A percentile compares a stretch with the other conserved stretches of the same genome.
phyloP scores from a whole-genome alignment of 371 early-diverging fungal species.

The Mortierella sp. region DNA sequence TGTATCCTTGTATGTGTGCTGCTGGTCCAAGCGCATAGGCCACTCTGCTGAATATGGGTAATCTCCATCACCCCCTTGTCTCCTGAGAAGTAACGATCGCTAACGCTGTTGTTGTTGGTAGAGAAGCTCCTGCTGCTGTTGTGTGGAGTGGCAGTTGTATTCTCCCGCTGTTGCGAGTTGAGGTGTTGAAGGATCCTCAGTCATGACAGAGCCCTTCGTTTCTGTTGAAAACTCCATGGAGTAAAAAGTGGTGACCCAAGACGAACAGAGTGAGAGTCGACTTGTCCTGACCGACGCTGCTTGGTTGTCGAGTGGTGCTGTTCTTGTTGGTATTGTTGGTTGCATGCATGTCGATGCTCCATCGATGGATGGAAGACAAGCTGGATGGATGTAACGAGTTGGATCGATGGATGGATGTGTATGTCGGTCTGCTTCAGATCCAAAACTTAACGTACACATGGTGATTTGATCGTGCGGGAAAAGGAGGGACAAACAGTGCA shows the following conservation, averaged over 20 bases:
- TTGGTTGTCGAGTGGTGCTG: background rate
- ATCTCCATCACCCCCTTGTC: background rate
- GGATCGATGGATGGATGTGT: background rate
- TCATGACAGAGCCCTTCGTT: background rate
- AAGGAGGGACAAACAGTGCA: constrained; percentile 10
- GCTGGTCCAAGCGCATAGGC: background rate
- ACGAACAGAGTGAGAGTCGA: background rate
- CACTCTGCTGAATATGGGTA: background rate
- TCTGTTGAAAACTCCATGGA: background rate
- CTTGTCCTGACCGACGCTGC: background rate
- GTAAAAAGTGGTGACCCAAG: background rate
- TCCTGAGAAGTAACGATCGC: background rate
- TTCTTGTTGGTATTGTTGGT: background rate
- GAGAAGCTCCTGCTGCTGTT: background rate
- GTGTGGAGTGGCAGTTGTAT: background rate
- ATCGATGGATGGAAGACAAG: background rate
- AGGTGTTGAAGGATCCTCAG: background rate
- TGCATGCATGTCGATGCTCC: background rate
- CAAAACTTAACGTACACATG: constrained; percentile 12
- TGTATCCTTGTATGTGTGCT: background rate
- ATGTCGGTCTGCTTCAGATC: background rate
- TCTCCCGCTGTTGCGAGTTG: background rate
- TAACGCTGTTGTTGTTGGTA: background rate
- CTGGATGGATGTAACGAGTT: background rate
- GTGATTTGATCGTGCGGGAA: constrained; percentile 13